phyloP scores from a whole-genome alignment of 768 basidiomycete genomes.

The Tulasnella sp. region DNA sequence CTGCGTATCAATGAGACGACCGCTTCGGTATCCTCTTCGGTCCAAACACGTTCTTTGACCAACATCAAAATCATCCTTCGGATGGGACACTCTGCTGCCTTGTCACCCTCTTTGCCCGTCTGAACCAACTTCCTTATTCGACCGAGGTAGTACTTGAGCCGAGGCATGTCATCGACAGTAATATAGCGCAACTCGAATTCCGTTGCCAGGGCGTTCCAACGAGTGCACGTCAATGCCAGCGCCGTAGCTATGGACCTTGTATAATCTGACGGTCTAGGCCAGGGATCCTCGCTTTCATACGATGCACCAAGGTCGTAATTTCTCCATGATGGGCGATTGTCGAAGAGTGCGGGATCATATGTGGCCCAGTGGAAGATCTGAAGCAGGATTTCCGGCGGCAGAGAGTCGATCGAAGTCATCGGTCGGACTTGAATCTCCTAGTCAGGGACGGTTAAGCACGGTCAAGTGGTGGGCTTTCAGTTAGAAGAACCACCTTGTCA shows the following conservation, averaged over 20 bases:
- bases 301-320: not conserved
- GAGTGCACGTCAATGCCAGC: not conserved
- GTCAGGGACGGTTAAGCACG: not conserved
- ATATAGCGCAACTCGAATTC: not conserved
- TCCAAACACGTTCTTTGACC: not conserved
- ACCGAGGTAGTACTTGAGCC: not conserved
- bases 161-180: not conserved
- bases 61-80: not conserved
- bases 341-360: not conserved
- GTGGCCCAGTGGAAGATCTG: constrained; percentile 5
- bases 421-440: not conserved
- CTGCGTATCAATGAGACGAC: not conserved
- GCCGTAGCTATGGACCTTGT: not conserved
- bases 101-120: not conserved
- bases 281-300: not conserved
- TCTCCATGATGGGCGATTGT: not conserved
- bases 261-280: not conserved
- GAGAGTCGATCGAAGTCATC: not conserved
- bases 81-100: not conserved
- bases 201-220: not conserved
- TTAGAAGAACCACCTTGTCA: not conserved
- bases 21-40: not conserved
- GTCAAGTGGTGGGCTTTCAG: not conserved
- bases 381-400: not conserved
- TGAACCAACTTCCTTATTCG: not conserved